Evolutionary conservation across 2,329 filamentous ascomycete genomes (phyloP), one percentile per base, ranked within the genome.

Genomic region (Botrytis byssoidea): DNA sequence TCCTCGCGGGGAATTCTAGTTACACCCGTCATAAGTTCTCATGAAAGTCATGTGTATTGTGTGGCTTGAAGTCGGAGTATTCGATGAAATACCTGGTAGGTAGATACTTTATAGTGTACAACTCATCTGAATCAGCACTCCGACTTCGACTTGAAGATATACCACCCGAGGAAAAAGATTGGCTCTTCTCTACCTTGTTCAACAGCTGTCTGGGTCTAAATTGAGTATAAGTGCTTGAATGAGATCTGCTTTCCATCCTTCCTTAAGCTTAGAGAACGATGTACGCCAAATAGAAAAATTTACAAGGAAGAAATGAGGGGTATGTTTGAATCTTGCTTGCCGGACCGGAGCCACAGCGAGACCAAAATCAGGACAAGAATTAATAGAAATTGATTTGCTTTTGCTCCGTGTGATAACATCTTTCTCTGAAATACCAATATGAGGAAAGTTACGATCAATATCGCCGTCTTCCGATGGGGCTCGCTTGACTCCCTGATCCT

Each of bases 231-330:
- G 14, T 40, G 14, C n/a, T 40, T 7, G 35, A 9, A 40, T n/a
- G 9, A 63, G 60, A 63, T 63, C 60, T 40, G 35, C n/a, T 51
- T 22, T 9, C 10, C 42, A 46, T 22, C 46, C 44, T 48, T 37
- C 12, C 35, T 40, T 37, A 6, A 37, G 35, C 35, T 37, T 10
- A 4, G 10, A 14, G 55, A 22, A 44, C 20, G 63, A 46, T 6
- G 5, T 22, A 35, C 42, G 32, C 64, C 48, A n/a, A n/a, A 61
- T n/a, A 61, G 55, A 8, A 37, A 51, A 40, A 14, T 71, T 32
- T 64, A 40, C 40, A 64, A 55, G 57, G 59, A 71, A 65, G 42
- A 55, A 71, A 55, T 64, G 59, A 71, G 69, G 55, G 59, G 59
- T 63, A n/a, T 42, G 3, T 35, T n/a, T 35, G 18, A 29, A 16